Conservation (phyloP, 2,329 filamentous ascomycete species). For the Hansfordia pulvinata region DNA sequence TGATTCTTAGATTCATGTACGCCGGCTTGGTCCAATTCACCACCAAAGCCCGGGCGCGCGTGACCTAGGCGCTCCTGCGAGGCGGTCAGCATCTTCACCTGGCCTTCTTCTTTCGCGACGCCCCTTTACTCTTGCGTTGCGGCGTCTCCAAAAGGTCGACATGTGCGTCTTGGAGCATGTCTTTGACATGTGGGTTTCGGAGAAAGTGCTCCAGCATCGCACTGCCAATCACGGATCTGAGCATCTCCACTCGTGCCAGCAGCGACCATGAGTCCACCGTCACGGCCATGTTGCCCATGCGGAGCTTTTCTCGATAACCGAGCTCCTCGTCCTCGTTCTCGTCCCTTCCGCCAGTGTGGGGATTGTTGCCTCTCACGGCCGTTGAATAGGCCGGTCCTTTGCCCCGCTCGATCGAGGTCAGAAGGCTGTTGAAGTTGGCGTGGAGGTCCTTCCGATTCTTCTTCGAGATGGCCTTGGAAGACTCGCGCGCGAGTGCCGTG, state of each 20-base stretch:
- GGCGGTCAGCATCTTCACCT: neutral
- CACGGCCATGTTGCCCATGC: conserved; percentile 28
- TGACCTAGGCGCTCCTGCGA: too few species aligned
- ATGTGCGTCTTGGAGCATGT: conserved; percentile 18
- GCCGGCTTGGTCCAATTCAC: too few species aligned
- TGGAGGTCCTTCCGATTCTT: conserved; percentile 33
- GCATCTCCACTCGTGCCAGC: conserved; percentile 30
- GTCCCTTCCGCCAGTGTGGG: conserved; percentile 25
- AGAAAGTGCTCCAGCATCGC: conserved; percentile 26
- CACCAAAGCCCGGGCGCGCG: too few species aligned
- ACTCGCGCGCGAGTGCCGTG: conserved; percentile 29
- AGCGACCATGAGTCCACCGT: conserved; percentile 37
- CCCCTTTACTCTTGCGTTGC: neutral
- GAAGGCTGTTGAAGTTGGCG: conserved; percentile 33
- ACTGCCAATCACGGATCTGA: conserved; percentile 32
- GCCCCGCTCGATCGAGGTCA: conserved; percentile 38
- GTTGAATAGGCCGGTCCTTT: conserved; percentile 41
- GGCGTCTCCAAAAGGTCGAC: conserved; percentile 16
- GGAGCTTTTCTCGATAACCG: conserved; percentile 37
- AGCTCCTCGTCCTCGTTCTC: conserved; percentile 30
- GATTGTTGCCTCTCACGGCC: conserved; percentile 25
- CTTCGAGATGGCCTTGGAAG: conserved; percentile 34
- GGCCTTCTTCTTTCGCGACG: neutral
- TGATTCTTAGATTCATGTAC: too few species aligned
- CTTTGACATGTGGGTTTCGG: conserved; percentile 23